Conservation (phyloP, 345 rosid species). For the Angophora floribunda region DNA sequence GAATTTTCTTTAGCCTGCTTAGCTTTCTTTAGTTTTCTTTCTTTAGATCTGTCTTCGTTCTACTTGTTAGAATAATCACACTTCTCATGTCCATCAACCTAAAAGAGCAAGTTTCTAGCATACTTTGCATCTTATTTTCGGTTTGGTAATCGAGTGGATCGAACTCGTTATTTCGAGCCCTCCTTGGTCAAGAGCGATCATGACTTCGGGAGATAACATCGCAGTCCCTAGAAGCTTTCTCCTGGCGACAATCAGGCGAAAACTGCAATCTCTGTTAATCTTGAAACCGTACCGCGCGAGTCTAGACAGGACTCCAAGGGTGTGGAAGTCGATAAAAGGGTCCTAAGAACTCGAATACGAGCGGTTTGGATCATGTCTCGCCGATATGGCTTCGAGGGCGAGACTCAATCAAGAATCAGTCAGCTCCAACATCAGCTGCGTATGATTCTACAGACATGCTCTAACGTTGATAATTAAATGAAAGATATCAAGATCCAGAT, state of each 20-base stretch:
- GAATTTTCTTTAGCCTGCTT: background rate
- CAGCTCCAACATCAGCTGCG: no score
- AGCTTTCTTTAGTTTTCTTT: background rate
- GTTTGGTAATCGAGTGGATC: background rate
- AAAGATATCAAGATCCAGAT: background rate
- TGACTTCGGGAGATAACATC: rapidly evolving
- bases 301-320: background rate
- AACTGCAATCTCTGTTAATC: background rate
- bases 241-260: background rate
- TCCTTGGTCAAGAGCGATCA: background rate
- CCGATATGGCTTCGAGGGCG: background rate
- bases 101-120: background rate
- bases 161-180: background rate
- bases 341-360: background rate
- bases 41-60: background rate
- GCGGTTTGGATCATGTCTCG: rapidly evolving
- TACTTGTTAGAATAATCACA: background rate
- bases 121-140: background rate
- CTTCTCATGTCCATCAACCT: background rate
- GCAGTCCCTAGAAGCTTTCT: rapidly evolving
- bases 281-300: background rate
- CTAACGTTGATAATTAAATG: background rate
- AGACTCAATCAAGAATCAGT: background rate
- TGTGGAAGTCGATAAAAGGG: background rate
- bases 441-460: background rate